Evolutionary conservation across 176 grass and related monocot genomes (phyloP).

Genomic region (Carex scoparia): DNA sequence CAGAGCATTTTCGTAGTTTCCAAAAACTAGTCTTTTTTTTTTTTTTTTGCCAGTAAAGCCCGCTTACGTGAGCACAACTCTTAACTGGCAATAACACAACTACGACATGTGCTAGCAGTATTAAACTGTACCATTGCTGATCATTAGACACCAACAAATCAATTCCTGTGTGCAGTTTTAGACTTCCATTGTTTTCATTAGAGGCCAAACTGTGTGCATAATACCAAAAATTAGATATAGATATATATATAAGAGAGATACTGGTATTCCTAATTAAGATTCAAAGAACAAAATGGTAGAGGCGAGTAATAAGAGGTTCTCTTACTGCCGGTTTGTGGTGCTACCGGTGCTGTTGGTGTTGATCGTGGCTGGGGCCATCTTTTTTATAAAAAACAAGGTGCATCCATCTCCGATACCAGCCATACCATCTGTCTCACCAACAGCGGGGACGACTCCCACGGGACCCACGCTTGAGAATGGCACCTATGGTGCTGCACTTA

Average conservation of each 20-base stretch:
- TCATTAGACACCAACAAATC: not conserved
- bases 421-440: conserved; percentile 10
- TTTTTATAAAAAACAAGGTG: conserved; percentile 40
- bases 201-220: not conserved
- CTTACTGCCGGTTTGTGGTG: conserved; percentile 56
- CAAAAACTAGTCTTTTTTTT: not conserved
- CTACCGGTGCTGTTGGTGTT: conserved; percentile 45
- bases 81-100: not conserved
- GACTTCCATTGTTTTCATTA: not conserved
- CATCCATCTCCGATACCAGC: conserved; percentile 34
- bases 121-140: not conserved
- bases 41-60: not conserved
- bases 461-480: conserved; percentile 16
- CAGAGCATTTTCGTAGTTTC: not conserved
- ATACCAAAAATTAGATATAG: not conserved
- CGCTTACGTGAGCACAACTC: not conserved
- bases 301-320: not conserved
- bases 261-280: not conserved
- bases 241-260: not conserved
- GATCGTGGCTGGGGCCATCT: conserved; percentile 41
- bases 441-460: not conserved
- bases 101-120: not conserved
- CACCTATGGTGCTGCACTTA: conserved; percentile 63
- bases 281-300: conserved; percentile 20
- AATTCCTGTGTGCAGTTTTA: not conserved